Percentiles rank a stretch among this genome's conserved stretches.
Evolutionary conservation across 1,284 basidiomycete genomes (phyloP).

Genomic region (Fomitiporia mediterranea): DNA sequence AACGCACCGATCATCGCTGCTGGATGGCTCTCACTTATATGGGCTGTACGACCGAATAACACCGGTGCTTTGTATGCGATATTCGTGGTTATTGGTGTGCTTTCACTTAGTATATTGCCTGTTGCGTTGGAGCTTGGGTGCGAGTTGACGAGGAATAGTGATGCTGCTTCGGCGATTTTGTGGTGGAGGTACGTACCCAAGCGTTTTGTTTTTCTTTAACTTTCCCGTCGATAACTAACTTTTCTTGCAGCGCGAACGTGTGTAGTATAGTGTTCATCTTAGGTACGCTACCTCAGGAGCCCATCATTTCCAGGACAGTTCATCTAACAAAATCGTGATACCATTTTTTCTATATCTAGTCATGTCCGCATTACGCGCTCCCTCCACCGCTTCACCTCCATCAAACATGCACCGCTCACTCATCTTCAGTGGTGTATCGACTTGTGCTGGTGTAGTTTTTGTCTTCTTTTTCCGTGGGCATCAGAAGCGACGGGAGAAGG

Average conservation of each 20-base stretch:
- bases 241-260: slow-evolving; percentile 50
- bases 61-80: slow-evolving; percentile 55
- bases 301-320: slow-evolving; percentile 20
- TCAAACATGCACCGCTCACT: slow-evolving; percentile 19
- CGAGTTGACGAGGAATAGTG: slow-evolving; percentile 73
- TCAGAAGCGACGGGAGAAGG: slow-evolving; percentile 14
- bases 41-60: slow-evolving; percentile 66
- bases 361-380: slow-evolving; percentile 18
- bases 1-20: slow-evolving; percentile 56
- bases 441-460: background rate
- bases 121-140: slow-evolving; percentile 69
- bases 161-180: slow-evolving; percentile 65
- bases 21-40: slow-evolving; percentile 69
- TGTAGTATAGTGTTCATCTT: slow-evolving; percentile 61
- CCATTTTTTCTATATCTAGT: too few relatives aligned
- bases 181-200: slow-evolving; percentile 48
- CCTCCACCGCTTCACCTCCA: slow-evolving; percentile 13
- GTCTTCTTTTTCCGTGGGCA: slow-evolving; percentile 18
- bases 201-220: background rate
- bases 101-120: slow-evolving; percentile 64
- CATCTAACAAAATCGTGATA: too few relatives aligned
- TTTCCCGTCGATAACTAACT: background rate
- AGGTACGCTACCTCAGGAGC: slow-evolving; percentile 56
- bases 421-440: slow-evolving; percentile 15
- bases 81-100: slow-evolving; percentile 60